Percentiles rank a stretch among this genome's conserved stretches.
Evolutionary conservation across 768 basidiomycete species (phyloP).

Genomic region (Lentinula raphanica): DNA sequence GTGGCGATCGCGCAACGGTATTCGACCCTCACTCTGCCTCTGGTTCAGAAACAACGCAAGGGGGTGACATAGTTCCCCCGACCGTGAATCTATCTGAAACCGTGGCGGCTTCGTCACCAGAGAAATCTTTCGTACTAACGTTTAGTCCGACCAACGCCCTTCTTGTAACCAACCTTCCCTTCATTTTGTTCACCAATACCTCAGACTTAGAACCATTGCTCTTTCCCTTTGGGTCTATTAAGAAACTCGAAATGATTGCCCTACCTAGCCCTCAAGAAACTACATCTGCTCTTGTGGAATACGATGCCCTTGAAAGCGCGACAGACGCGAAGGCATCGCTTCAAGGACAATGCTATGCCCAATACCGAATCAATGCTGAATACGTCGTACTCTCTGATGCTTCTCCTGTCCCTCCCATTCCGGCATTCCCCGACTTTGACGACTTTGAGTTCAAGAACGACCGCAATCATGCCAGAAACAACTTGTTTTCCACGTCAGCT

Average conservation of each 20-base stretch:
- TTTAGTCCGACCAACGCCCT: conserved; percentile 44
- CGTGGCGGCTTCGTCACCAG: conserved; percentile 20
- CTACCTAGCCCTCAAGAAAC: conserved; percentile 33
- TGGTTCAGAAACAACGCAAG: not conserved
- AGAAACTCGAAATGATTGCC: conserved; percentile 50
- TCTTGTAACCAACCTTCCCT: conserved; percentile 61
- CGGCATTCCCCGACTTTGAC: not conserved
- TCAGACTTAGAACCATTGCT: conserved; percentile 71
- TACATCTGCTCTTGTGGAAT: conserved; percentile 61
- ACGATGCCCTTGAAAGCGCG: conserved; percentile 47
- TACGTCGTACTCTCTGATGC: conserved; percentile 7
- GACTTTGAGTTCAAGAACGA: not conserved
- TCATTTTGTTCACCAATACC: conserved; percentile 59
- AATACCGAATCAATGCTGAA: conserved; percentile 34
- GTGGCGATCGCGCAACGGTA: conserved; percentile 68
- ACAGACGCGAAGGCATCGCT: conserved; percentile 61
- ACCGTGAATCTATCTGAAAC: conserved; percentile 27
- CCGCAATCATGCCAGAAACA: not conserved
- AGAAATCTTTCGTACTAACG: conserved; percentile 26
- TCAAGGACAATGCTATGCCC: conserved; percentile 58
- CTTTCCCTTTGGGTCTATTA: conserved; percentile 65
- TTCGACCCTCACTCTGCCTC: conserved; percentile 42
- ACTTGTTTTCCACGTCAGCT: not conserved
- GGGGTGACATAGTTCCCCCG: conserved; percentile 15
- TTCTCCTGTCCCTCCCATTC: not conserved